Percentiles rank a stretch among this genome's conserved stretches.
Evolutionary conservation across 2,329 filamentous ascomycete genomes (phyloP).

Genomic region (Lizonia empirigonia): DNA sequence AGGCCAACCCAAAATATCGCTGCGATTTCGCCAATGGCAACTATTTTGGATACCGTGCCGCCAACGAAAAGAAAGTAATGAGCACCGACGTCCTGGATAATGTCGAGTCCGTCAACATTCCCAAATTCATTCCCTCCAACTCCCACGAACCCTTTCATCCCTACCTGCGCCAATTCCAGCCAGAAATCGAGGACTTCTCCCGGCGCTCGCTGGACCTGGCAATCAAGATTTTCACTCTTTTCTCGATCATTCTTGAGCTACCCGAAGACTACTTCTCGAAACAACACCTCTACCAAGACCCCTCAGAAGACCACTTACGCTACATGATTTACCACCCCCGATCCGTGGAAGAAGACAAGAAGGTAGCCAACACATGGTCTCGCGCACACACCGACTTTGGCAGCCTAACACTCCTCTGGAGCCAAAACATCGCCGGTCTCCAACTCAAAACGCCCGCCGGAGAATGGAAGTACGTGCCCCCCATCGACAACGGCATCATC

Average conservation of each 20-base stretch:
- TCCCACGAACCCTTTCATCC: too few relatives aligned
- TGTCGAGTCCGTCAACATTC: conserved; percentile 64
- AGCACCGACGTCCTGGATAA: conserved; percentile 56
- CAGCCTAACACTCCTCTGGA: conserved; percentile 61
- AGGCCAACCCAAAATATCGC: conserved; percentile 21
- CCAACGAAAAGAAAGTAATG: conserved; percentile 34
- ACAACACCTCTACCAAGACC: conserved; percentile 61
- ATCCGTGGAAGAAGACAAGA: conserved; percentile 51
- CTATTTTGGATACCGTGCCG: conserved; percentile 61
- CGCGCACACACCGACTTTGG: conserved; percentile 62
- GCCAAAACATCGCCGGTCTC: conserved; percentile 62
- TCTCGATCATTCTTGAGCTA: conserved; percentile 64
- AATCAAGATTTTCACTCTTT: conserved; percentile 57
- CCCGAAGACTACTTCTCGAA: conserved; percentile 62
- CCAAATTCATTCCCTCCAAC: conserved; percentile 65
- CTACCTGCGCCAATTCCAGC: conserved; percentile 50
- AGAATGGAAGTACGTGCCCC: conserved; percentile 49
- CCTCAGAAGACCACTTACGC: conserved; percentile 63
- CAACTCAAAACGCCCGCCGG: conserved; percentile 52
- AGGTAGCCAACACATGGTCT: conserved; percentile 41
- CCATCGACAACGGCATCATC: conserved; percentile 46
- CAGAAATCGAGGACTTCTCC: conserved; percentile 59
- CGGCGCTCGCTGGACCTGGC: conserved; percentile 45
- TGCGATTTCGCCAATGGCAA: conserved; percentile 30
- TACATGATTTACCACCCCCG: conserved; percentile 65